Evolutionary conservation across 1,284 basidiomycete genomes (phyloP), one percentile per base, ranked within the genome.

Genomic region (Puccinia novopanici): DNA sequence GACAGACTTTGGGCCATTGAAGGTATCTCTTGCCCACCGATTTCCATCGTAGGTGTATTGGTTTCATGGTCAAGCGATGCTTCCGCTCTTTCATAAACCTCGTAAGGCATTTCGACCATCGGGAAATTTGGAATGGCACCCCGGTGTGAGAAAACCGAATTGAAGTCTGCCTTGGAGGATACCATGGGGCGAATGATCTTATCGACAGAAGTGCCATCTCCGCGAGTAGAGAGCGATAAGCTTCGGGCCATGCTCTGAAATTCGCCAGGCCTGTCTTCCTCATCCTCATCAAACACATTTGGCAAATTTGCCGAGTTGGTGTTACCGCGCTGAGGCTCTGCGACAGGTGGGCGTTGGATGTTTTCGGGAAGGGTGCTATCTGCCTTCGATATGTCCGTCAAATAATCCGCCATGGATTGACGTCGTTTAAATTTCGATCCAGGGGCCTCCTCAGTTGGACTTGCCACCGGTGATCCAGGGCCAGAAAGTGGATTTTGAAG

Each of bases 211-310:
- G 77, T 79, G 15, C 50, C 71, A 42, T 72, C 68, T 59, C 77
- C 48, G 30, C 55, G 63, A 30, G 68, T 30, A 19, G 68, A 79
- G 17, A 79, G 42, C 3, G 77, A 72, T 40, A 79, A 67, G 59
- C 77, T 79, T 59, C 68, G 50, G 30, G 77, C 77, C 77, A 79
- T 79, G 30, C 68, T 79, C 30, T 59, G 54, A 79, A 71, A 79
- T 65, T 63, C 77, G 24, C 40, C n/a, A 42, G 55, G 42, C 12
- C 30, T 19, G 24, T 79, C 77, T 50, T 63, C 77, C 19, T 78
- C 75, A 40, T 79, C 77, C 3, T 79, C 77, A 59, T 79, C 77
- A 79, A 79, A 79, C 8, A 79, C 77, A 59, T 79, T 79, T 8
- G 77, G 77, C 50, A 79, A 57, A 55, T 27, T 71, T 2, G 34